Percentiles rank a stretch among this genome's conserved stretches.
These are phyloP conservation scores for Paradendryphiella salina DNA, from an alignment of 2,329 filamentous ascomycete genomes.

Conservation along the genomic window DNA sequence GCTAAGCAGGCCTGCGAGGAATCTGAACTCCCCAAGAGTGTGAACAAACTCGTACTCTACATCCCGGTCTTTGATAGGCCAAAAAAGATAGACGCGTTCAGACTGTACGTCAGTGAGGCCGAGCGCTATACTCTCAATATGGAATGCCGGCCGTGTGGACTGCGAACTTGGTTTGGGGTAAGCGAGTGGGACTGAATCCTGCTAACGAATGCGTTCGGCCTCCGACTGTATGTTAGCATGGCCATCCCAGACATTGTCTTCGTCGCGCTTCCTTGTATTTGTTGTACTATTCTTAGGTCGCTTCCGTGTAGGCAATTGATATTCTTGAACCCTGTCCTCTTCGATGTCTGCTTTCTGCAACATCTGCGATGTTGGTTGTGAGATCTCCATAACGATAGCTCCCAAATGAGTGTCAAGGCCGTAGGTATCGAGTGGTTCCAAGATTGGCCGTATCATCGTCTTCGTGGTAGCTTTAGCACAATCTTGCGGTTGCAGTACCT, in stretches of 20 bases:
- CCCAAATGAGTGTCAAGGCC: neutral
- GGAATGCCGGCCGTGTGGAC: neutral
- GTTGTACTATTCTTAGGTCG: neutral
- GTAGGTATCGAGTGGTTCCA: neutral
- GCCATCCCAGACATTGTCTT: too few species aligned
- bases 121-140: neutral
- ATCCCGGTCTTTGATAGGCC: conserved; percentile 11
- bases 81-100: conserved; percentile 10
- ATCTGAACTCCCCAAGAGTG: conserved; percentile 11
- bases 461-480: neutral
- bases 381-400: neutral
- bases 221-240: neutral
- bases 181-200: neutral
- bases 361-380: neutral
- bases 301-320: neutral
- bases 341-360: neutral
- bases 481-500: conserved; percentile 4
- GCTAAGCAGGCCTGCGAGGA: conserved; percentile 9
- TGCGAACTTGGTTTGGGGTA: neutral
- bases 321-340: neutral
- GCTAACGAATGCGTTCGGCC: neutral
- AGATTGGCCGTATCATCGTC: neutral
- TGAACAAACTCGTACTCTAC: conserved; percentile 11
- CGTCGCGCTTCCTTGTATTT: neutral
- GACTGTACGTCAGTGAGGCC: conserved; percentile 16